These are phyloP conservation scores for Fusarium metavorans DNA, from an alignment of 2,329 filamentous ascomycete species.

Conservation along the genomic window DNA sequence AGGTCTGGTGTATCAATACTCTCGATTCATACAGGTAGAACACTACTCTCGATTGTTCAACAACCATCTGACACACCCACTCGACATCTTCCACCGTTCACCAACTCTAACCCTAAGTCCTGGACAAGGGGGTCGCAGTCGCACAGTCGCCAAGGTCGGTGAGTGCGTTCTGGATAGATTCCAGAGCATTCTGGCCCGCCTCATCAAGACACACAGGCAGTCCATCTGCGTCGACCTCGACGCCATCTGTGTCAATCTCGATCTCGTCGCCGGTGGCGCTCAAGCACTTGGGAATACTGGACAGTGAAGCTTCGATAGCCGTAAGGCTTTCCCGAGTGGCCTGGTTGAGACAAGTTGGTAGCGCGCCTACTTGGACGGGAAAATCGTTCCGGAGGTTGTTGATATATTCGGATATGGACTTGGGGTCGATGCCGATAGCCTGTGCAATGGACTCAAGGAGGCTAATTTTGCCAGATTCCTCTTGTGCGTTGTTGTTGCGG, in stretches of 20 bases:
- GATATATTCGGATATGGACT: not conserved
- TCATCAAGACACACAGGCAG: not conserved
- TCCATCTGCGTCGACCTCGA: not conserved
- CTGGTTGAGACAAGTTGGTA: not conserved
- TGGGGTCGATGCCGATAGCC: not conserved
- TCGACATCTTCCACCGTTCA: not conserved
- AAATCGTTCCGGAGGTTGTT: not conserved
- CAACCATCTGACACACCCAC: not conserved
- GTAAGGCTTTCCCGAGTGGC: not conserved
- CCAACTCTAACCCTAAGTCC: not conserved
- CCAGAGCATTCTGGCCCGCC: not conserved
- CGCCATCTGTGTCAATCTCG: not conserved
- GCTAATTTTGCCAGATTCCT: not conserved
- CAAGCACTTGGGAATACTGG: not conserved
- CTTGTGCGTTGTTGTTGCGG: not conserved
- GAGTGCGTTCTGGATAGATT: not conserved
- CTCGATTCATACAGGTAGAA: not conserved
- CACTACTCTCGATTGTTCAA: not conserved
- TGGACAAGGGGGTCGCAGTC: not conserved
- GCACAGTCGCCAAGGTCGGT: not conserved
- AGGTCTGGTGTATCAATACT: not conserved
- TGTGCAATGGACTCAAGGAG: not conserved
- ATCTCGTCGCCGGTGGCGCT: not conserved
- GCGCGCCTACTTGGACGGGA: not conserved
- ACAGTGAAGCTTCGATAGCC: not conserved